Base-by-base conservation (phyloP, 805 yeast species). In the Kuraishia capsulata region DNA sequence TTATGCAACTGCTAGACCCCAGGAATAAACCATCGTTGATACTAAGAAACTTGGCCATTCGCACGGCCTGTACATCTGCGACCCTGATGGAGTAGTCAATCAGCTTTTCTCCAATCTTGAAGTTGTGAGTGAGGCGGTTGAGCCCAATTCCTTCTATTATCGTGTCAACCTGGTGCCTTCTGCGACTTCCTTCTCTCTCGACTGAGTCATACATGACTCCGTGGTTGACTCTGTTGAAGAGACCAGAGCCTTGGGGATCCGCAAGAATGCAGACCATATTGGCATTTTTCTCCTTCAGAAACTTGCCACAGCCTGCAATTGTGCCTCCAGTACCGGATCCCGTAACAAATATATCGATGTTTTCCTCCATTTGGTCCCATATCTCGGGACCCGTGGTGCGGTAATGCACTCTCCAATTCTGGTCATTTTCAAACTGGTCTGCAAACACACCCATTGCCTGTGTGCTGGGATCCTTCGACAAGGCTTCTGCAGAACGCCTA, bases 281-380 rank as follows among this genome's bases (percentile, higher is more conserved):
- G 0, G 65, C 53, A 14, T 65, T 51, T 28, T 63, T 54, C 39
- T 67, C 74, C 51, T 79, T 86, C 50, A 90, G 67, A 58, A 69
- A 92, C 43, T 69, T 69, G 3, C 95, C 74, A 21, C 88, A 88
- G 40, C 98, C 98, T n/a, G 95, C 69, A 34, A 90, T 86, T 2
- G 98, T 92, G 41, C 98, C 98, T 37, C 92, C 98, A 0, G 98
- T 90, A 9, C 98, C 98, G 25, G 95, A 84, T 0, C 97, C 97
- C 2, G 90, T 73, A 31, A 92, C 78, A 55, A 90, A 88, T 36
- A 69, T 78, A 54, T 87, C 94, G 6, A 90, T 50, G 2, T 62
- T 45, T 11, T 78, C 78, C 8, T 71, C 63, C 64, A 81, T 68
- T 54, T 92, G 97, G 17, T 58, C 44, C 66, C 72, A 82, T n/a